A percentile compares a stretch with the other conserved stretches of the same genome.
Conservation (phyloP, 768 basidiomycete species). For the Leucosporidium scottii region DNA sequence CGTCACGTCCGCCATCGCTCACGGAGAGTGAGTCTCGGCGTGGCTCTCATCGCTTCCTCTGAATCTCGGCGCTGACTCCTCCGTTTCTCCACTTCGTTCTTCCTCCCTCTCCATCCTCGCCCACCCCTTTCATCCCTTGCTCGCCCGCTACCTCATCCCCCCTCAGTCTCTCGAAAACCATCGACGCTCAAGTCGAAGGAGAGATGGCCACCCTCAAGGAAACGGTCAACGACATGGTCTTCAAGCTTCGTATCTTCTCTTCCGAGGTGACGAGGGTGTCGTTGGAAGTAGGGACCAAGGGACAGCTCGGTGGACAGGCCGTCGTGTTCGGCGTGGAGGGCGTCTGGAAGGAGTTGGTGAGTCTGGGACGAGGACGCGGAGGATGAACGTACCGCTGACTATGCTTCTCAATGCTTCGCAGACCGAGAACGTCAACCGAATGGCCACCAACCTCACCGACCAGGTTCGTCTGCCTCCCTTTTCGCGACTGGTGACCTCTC, state of each 20-base stretch:
- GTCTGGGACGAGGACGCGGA: neutral
- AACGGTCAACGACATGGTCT: slow-evolving; percentile 79
- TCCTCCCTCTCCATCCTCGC: neutral
- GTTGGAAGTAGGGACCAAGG: slow-evolving; percentile 48
- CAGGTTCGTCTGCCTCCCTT: slow-evolving; percentile 35
- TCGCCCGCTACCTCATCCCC: neutral
- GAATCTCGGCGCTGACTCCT: neutral
- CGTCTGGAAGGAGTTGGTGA: slow-evolving; percentile 39
- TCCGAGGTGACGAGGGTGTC: slow-evolving; percentile 79
- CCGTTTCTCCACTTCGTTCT: neutral
- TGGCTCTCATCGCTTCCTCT: neutral
- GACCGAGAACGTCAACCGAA: slow-evolving; percentile 41
- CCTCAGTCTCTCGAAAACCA: slow-evolving; percentile 45
- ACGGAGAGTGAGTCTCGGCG: slow-evolving; percentile 25
- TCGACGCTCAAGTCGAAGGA: slow-evolving; percentile 48
- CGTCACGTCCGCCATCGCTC: slow-evolving; percentile 33
- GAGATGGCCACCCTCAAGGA: slow-evolving; percentile 49
- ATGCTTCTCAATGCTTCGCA: neutral
- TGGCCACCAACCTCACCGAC: slow-evolving; percentile 44
- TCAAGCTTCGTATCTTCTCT: slow-evolving; percentile 56
- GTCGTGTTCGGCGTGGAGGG: slow-evolving; percentile 45
- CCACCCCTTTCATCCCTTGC: neutral
- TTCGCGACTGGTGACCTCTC: neutral
- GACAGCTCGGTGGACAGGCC: slow-evolving; percentile 43
- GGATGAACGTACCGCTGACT: neutral